phyloP scores from a whole-genome alignment of 2,329 filamentous ascomycete genomes.

The Diaporthe australafricana region DNA sequence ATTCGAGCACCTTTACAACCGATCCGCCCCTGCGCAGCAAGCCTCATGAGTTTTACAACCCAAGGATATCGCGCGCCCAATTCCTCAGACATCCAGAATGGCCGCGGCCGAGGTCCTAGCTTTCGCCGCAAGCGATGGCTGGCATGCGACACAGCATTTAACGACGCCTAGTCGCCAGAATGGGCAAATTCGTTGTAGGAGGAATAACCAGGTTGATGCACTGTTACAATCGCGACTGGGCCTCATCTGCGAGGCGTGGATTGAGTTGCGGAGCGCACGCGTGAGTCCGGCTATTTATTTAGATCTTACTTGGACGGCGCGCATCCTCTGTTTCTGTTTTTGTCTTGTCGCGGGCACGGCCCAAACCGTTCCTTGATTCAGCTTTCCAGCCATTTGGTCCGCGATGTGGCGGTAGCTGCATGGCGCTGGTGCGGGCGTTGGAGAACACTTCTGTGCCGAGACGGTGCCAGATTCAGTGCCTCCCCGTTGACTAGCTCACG shows the following conservation, averaged over 20 bases:
- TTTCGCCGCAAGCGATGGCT: constrained; percentile 55
- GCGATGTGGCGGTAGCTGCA: neutral
- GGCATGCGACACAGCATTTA: constrained; percentile 48
- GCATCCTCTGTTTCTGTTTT: neutral
- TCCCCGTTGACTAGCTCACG: constrained; percentile 17
- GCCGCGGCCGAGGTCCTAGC: constrained; percentile 62
- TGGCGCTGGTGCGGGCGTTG: constrained; percentile 6
- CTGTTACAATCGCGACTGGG: constrained; percentile 49
- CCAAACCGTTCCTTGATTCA: neutral
- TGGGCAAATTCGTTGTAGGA: constrained; percentile 42
- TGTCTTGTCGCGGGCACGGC: neutral
- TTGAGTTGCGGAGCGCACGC: constrained; percentile 45
- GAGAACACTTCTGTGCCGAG: constrained; percentile 2
- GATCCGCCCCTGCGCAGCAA: constrained; percentile 35
- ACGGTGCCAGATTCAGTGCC: neutral
- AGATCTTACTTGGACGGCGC: neutral
- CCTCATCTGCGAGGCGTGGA: constrained; percentile 56
- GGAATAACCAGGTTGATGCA: constrained; percentile 35
- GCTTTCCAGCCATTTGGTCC: constrained; percentile 13
- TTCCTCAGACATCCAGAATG: constrained; percentile 62
- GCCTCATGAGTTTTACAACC: constrained; percentile 62
- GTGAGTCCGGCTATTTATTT: constrained; percentile 44
- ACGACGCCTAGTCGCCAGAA: constrained; percentile 50
- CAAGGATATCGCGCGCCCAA: constrained; percentile 50
- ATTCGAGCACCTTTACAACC: constrained; percentile 5